phyloP scores from a whole-genome alignment of 345 rosid genomes.

The Rubroshorea leprosula region DNA sequence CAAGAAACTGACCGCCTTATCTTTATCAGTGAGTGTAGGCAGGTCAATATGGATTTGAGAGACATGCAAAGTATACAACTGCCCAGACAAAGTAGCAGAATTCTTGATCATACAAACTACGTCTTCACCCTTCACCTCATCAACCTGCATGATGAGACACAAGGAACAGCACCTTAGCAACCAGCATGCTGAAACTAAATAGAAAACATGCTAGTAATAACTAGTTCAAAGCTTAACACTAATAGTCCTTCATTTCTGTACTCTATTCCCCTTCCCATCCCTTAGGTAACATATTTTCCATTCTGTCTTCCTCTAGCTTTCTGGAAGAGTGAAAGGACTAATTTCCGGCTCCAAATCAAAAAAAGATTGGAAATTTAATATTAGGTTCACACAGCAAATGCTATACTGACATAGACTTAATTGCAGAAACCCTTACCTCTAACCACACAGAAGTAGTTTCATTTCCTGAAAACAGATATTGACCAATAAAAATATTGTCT shows the following conservation, averaged over 20 bases:
- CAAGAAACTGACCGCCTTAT: conserved; percentile 42
- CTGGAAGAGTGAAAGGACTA: no score
- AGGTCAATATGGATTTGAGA: conserved; percentile 59
- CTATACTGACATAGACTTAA: neutral
- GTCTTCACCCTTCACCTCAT: conserved; percentile 51
- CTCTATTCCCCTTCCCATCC: neutral
- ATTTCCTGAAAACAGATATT: conserved; percentile 64
- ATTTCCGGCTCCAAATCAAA: no score
- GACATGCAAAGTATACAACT: conserved; percentile 59
- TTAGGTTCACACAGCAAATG: no score
- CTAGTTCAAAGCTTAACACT: neutral
- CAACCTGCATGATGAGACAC: conserved; percentile 33
- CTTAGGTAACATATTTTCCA: neutral
- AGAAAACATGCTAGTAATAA: neutral
- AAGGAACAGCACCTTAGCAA: conserved; percentile 42
- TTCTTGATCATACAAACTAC: conserved; percentile 64
- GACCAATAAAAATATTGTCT: conserved; percentile 64
- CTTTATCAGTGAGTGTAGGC: conserved; percentile 57
- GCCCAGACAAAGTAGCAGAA: conserved; percentile 50
- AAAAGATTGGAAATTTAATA: no score
- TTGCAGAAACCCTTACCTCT: conserved; percentile 38
- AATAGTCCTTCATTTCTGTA: neutral
- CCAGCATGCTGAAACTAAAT: conserved; percentile 30
- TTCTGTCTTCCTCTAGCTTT: neutral
- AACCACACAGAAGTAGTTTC: conserved; percentile 72